Evolutionary conservation across 768 basidiomycete genomes (phyloP).

Genomic region (Termitomyces sp.): DNA sequence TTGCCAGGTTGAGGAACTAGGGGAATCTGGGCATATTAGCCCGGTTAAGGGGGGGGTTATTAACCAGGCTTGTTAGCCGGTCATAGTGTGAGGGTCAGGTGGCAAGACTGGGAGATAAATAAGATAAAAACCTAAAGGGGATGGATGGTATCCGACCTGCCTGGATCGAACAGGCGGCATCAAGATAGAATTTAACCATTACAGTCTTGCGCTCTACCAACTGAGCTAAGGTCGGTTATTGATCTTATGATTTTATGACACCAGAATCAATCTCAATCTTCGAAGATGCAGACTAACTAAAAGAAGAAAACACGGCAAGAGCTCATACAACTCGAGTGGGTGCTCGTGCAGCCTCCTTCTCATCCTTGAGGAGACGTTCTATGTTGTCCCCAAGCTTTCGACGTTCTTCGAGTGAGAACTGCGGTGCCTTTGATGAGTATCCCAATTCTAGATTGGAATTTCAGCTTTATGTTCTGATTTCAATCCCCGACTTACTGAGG

Average conservation of each 20-base stretch:
- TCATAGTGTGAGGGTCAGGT: no score
- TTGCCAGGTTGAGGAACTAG: no score
- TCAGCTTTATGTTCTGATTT: background rate
- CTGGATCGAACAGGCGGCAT: slow-evolving; percentile 1
- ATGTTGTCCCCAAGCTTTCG: slow-evolving; percentile 55
- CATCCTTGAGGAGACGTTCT: slow-evolving; percentile 50
- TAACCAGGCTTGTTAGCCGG: no score
- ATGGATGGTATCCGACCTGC: background rate
- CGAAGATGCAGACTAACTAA: no score
- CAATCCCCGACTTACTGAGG: slow-evolving; percentile 40
- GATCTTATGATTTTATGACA: no score
- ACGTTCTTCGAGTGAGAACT: slow-evolving; percentile 56
- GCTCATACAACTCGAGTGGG: slow-evolving; percentile 26
- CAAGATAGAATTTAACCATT: slow-evolving; percentile 3
- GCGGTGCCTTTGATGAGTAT: slow-evolving; percentile 50
- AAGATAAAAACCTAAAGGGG: no score
- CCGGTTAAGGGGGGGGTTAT: no score
- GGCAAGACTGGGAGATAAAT: no score
- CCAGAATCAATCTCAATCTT: no score
- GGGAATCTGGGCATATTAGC: no score
- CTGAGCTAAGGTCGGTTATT: slow-evolving; percentile 7
- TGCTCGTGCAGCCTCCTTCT: slow-evolving; percentile 67
- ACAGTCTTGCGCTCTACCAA: slow-evolving; percentile 15
- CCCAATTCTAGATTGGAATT: slow-evolving; percentile 47
- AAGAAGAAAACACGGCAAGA: no score